Evolutionary conservation across 2,329 filamentous ascomycete species (phyloP).

Genomic region (Mycosphaerella sp.): DNA sequence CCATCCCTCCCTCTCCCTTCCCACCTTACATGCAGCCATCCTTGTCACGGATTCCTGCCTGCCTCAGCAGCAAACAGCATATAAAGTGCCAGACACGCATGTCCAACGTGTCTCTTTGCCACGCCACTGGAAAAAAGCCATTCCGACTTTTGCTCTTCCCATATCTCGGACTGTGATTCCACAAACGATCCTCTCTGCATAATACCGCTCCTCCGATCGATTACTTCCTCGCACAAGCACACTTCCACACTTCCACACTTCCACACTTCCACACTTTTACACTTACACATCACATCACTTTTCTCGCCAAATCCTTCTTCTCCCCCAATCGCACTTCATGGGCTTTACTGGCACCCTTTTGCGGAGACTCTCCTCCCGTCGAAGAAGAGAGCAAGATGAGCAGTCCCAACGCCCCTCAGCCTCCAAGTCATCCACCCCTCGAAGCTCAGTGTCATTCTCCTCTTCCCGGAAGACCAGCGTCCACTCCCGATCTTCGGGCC

Average conservation of each 20-base stretch:
- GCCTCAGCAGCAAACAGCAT: slow-evolving; percentile 11
- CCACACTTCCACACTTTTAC: background rate
- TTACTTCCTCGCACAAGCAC: background rate
- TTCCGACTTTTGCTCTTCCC: slow-evolving; percentile 7
- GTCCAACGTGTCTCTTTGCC: slow-evolving; percentile 8
- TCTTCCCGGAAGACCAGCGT: slow-evolving; percentile 13
- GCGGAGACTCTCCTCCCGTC: slow-evolving; percentile 9
- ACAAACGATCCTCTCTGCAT: background rate
- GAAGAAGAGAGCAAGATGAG: slow-evolving; percentile 7
- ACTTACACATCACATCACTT: background rate
- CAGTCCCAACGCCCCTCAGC: slow-evolving; percentile 2
- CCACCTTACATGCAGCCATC: slow-evolving; percentile 12
- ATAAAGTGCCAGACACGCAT: slow-evolving; percentile 9
- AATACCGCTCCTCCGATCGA: background rate
- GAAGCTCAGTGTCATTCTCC: slow-evolving; percentile 8
- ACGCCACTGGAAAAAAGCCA: background rate
- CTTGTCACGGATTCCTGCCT: slow-evolving; percentile 11
- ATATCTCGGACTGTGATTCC: background rate
- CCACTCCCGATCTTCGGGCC: slow-evolving; percentile 14
- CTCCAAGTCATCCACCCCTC: slow-evolving; percentile 6
- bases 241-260: background rate
- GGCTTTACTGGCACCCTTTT: slow-evolving; percentile 8
- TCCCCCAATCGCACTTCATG: slow-evolving; percentile 5
- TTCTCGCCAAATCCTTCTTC: background rate
- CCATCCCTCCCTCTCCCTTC: slow-evolving; percentile 4